These are phyloP conservation scores for Geranium incanum DNA, from an alignment of 441 rosid species.

Conservation along the genomic window DNA sequence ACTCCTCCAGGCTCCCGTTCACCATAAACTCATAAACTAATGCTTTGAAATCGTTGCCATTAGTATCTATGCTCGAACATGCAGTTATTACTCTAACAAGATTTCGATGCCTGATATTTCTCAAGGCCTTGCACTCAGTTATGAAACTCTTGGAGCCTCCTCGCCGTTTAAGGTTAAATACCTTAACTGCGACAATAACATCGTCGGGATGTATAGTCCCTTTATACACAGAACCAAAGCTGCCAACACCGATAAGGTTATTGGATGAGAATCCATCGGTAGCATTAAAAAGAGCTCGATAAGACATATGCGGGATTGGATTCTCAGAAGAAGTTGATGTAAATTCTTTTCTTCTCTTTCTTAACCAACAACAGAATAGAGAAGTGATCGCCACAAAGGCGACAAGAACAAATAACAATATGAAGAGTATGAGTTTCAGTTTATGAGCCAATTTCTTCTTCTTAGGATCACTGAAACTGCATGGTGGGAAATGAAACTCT, in stretches of 20 bases:
- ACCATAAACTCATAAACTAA: too few relatives aligned
- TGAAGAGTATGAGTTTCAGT: not conserved
- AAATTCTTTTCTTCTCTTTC: conserved; percentile 1
- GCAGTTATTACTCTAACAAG: conserved; percentile 17
- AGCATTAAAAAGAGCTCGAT: conserved; percentile 11
- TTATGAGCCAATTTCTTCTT: not conserved
- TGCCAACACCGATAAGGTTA: conserved; percentile 9
- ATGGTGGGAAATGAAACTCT: conserved; percentile 19
- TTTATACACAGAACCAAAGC: conserved; percentile 15
- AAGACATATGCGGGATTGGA: not conserved
- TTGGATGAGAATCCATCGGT: conserved; percentile 12
- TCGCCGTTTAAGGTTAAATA: conserved; percentile 8
- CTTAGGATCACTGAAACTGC: conserved; percentile 6
- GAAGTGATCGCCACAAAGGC: not conserved
- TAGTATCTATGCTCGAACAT: conserved; percentile 5
- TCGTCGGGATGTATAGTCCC: conserved; percentile 7
- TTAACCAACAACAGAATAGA: not conserved
- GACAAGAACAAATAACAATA: not conserved
- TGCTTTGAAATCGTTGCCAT: too few relatives aligned
- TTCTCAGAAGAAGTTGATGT: not conserved
- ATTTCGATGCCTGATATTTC: conserved; percentile 11
- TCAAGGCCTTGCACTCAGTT: conserved; percentile 17
- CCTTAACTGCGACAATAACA: conserved; percentile 11
- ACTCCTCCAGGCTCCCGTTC: too few relatives aligned
- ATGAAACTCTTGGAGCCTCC: conserved; percentile 17